Evolutionary conservation across 225 moss, liverwort and hornwort genomes (phyloP).

Genomic region (Polytrichum formosum): DNA sequence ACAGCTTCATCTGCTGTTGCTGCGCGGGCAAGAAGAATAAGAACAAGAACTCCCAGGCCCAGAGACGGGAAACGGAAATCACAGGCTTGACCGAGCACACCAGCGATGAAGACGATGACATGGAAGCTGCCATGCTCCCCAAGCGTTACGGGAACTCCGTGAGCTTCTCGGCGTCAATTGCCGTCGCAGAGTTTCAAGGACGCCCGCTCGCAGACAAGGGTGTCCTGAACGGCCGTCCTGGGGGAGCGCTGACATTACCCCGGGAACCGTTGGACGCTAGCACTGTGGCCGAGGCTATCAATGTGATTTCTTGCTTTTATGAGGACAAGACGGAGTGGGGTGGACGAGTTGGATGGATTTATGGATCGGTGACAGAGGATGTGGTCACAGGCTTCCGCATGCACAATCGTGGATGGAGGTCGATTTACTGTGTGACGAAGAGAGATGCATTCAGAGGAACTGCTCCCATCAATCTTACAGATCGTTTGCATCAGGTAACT

Average conservation of each 20-base stretch:
- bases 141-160: slow-evolving; percentile 63
- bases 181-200: slow-evolving; percentile 69
- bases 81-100: slow-evolving; percentile 44
- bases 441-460: slow-evolving; percentile 75
- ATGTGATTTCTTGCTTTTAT: slow-evolving; percentile 75
- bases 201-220: slow-evolving; percentile 63
- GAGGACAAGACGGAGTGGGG: slow-evolving; percentile 87
- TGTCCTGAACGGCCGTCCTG: slow-evolving; percentile 54
- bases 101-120: slow-evolving; percentile 51
- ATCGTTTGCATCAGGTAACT: slow-evolving; percentile 72
- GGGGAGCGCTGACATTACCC: slow-evolving; percentile 49
- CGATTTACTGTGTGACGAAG: slow-evolving; percentile 75
- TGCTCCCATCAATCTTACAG: slow-evolving; percentile 82
- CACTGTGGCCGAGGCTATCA: slow-evolving; percentile 76
- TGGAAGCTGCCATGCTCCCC: slow-evolving; percentile 62
- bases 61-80: slow-evolving; percentile 46
- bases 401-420: slow-evolving; percentile 85
- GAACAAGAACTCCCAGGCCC: slow-evolving; percentile 24
- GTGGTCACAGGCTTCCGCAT: slow-evolving; percentile 78
- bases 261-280: slow-evolving; percentile 69
- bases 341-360: slow-evolving; percentile 76
- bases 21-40: slow-evolving; percentile 30
- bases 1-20: slow-evolving; percentile 50
- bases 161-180: slow-evolving; percentile 54
- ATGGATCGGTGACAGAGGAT: slow-evolving; percentile 80